Evolutionary conservation across 257 asterid genomes (phyloP), one percentile per base, ranked within the genome.

Genomic region (Nicotiana benthamiana): DNA sequence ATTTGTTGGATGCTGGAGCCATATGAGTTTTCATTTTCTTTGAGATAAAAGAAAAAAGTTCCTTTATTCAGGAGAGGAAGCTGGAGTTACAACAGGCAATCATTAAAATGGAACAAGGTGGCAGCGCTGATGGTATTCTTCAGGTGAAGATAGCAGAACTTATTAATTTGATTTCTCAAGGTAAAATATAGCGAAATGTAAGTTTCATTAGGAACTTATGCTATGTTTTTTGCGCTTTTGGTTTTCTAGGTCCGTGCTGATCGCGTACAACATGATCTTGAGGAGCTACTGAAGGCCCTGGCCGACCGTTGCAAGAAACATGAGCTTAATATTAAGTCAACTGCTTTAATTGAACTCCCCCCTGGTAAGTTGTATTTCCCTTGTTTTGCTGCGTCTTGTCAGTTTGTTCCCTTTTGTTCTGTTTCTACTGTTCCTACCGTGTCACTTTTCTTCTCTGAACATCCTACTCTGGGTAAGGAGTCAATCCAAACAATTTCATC

Each of bases 61-160:
- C 43, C 52, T 72, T 59, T 89, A 83, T 89, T 57, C 81, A 96
- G 99, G 98, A 85, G 87, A 92, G 97, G 87, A 96, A 94, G 92
- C 83, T 79, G 82, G 99, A 96, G 86, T 89, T 96, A 85, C 95
- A 96, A 24, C 98, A 94, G 77, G 99, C 99, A 80, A 88, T 96
- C 79, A 83, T 66, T 77, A 94, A 90, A 93, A 92, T 96, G 93
- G 99, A 96, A 86, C 99, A 96, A 88, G 99, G 99, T 83, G 99
- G 99, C 84, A 96, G 99, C 87, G 95, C 94, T 76, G 99, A 96
- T 86, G 99, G 99, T 84, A 91, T 96, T 87, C 99, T 96, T 88
- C 98, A 96, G 98, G 99, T 96, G 79, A 86, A 75, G 46, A 63
- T 68, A 68, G 66, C 80, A 27, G 56, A 64, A 66, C 27, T 28